Conservation (phyloP, 495 filamentous ascomycete species). For the Elasticomyces elasticus region DNA sequence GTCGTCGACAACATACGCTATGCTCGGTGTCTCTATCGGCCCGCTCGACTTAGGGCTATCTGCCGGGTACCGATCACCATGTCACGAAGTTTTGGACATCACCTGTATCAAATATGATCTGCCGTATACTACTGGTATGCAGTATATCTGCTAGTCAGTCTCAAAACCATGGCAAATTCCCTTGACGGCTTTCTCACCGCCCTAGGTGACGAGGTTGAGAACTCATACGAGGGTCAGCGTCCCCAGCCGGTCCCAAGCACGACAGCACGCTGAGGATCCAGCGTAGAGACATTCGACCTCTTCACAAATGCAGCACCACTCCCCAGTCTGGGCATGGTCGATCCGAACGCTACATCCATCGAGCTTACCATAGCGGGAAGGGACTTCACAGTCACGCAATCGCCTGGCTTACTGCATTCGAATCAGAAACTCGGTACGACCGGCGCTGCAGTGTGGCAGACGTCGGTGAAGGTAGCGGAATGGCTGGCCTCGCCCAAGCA, state of each 20-base stretch:
- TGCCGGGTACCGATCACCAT: too few species aligned
- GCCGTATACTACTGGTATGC: too few species aligned
- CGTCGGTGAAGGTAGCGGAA: conserved; percentile 73
- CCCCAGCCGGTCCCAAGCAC: not conserved
- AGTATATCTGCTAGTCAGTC: too few species aligned
- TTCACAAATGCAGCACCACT: conserved; percentile 63
- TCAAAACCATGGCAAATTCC: too few species aligned
- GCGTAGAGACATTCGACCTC: conserved; percentile 70
- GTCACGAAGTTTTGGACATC: too few species aligned
- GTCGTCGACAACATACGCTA: too few species aligned
- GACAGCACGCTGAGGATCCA: not conserved
- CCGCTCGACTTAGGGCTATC: too few species aligned
- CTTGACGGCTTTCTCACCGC: conserved; percentile 31
- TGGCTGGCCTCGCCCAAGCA: conserved; percentile 64
- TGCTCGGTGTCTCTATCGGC: too few species aligned
- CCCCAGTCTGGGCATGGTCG: conserved; percentile 74
- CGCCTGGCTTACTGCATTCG: conserved; percentile 68
- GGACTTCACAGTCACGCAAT: conserved; percentile 76
- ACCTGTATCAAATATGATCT: too few species aligned
- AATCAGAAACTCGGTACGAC: conserved; percentile 76
- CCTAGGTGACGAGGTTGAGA: conserved; percentile 26
- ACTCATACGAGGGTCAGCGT: conserved; percentile 30
- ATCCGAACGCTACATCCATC: conserved; percentile 53
- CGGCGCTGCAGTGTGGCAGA: conserved; percentile 82
- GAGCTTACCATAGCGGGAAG: conserved; percentile 57